Percentiles rank a stretch among this genome's conserved stretches.
Evolutionary conservation across 306 rosid genomes (phyloP).

Genomic region (Dicorynia guianensis): DNA sequence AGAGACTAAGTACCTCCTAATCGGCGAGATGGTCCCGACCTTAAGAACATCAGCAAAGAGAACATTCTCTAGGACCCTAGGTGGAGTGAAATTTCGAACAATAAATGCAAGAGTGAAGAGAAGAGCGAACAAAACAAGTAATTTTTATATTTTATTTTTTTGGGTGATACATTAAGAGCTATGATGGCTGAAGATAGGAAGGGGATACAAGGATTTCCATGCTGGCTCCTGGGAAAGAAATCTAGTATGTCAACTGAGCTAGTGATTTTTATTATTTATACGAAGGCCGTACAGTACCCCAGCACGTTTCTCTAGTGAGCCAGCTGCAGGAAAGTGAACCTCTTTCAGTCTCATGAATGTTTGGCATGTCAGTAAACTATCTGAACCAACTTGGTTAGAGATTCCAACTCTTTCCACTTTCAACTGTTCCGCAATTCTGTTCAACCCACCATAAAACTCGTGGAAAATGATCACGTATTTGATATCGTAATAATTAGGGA

Average conservation of each 20-base stretch:
- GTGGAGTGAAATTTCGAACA: no score
- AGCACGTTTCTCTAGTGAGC: constrained; percentile 35
- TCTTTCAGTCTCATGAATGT: constrained; percentile 47
- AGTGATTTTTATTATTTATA: background rate
- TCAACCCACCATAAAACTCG: constrained; percentile 53
- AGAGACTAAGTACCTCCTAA: no score
- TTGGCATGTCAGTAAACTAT: constrained; percentile 56
- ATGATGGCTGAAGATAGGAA: no score
- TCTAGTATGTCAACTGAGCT: no score
- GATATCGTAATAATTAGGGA: constrained; percentile 51
- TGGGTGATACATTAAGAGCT: no score
- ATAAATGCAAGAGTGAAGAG: no score
- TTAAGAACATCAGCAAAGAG: no score
- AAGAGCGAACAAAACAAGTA: background rate
- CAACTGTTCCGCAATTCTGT: constrained; percentile 45
- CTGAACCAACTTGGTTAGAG: constrained; percentile 61
- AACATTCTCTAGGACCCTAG: no score
- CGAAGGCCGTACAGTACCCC: constrained; percentile 51
- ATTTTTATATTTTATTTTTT: no score
- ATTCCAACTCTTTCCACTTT: constrained; percentile 52
- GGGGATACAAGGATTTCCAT: no score
- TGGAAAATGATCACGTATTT: constrained; percentile 53
- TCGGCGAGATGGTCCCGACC: no score
- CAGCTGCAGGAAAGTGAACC: background rate
- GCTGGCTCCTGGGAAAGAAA: no score